Base-by-base conservation (phyloP, 2,329 filamentous ascomycete species). In the Colletotrichum ledebouriae region DNA sequence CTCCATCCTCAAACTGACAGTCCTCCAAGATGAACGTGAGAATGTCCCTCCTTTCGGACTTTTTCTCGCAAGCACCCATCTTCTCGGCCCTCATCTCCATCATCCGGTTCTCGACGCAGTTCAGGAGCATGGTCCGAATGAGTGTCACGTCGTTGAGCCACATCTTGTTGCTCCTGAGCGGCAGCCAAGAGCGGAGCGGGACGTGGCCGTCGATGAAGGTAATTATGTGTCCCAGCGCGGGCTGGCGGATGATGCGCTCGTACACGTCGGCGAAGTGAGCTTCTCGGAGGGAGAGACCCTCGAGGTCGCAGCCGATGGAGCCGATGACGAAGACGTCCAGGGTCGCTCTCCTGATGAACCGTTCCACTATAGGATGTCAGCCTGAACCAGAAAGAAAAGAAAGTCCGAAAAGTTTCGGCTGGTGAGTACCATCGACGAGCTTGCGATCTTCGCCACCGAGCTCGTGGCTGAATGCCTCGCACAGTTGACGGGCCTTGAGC, bases 91-190 rank as follows among this genome's bases (percentile, higher is more conserved):
- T 71, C 52, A 70, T 73, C n/a, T 71, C 68, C 34, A 80, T 69
- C 59, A 25, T 67, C 60, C 17, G 78, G 74, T 79, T 73, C 3
- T 76, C 71, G 2, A 74, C 63, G 11, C 67, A 69, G n/a, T 58
- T 66, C 7, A 69, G 72, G 3, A 82, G 70, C 59, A 80, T 78
- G 34, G 69, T 63, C n/a, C 76, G 73, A 11, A 83, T 73, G 53
- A 76, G 73, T 2, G 67, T 57, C 17, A 76, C 77, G 2, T 79
- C 78, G 2, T 59, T 60, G n/a, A 80, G 67, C 67, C 82, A 83
- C 3, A 65, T 71, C 6, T 71, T 73, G 63, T 84, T 84, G 1
- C 79, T 78, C 49, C 78, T 62, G 0, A 83, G 42, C 0, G 81
- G 82, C 3, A 83, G 70, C 73, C 80, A 77, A 0, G 70, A 66